phyloP scores from a whole-genome alignment of 306 rosid species.

The Cotoneaster glaucophyllus region DNA sequence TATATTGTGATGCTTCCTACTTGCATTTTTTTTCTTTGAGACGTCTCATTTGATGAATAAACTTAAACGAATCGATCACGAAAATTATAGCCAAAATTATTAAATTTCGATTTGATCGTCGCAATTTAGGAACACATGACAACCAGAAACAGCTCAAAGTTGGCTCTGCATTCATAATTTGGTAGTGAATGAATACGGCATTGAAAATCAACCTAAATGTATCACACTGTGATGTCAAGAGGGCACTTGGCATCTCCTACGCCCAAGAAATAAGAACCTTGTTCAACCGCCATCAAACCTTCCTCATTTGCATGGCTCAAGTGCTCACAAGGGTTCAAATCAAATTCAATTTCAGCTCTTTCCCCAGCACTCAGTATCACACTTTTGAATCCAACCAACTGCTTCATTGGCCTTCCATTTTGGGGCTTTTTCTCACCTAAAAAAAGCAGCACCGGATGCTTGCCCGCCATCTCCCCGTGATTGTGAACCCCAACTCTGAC shows the following conservation, averaged over 20 bases:
- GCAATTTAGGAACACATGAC: not conserved
- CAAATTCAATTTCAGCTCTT: slow-evolving; percentile 43
- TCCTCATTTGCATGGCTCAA: slow-evolving; percentile 62
- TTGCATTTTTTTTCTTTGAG: no score
- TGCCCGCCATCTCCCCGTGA: slow-evolving; percentile 67
- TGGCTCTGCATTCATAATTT: not conserved
- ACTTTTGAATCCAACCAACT: slow-evolving; percentile 62
- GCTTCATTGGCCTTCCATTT: slow-evolving; percentile 51
- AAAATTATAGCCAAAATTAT: no score
- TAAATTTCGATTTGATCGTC: no score
- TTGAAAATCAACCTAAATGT: not conserved
- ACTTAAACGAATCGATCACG: no score
- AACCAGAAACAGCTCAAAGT: not conserved
- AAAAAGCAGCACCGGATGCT: slow-evolving; percentile 69
- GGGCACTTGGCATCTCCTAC: slow-evolving; percentile 70
- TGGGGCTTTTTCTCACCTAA: slow-evolving; percentile 22
- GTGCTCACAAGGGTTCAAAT: slow-evolving; percentile 73
- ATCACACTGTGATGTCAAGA: slow-evolving; percentile 51
- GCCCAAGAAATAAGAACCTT: slow-evolving; percentile 61
- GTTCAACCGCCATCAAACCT: slow-evolving; percentile 64
- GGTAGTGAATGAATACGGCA: no score
- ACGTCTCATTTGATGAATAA: no score
- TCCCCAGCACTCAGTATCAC: slow-evolving; percentile 58
- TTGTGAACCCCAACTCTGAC: slow-evolving; percentile 52
- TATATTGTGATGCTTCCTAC: no score